Evolutionary conservation across 116 monocot genomes (phyloP).

Genomic region (Cymodocea nodosa): DNA sequence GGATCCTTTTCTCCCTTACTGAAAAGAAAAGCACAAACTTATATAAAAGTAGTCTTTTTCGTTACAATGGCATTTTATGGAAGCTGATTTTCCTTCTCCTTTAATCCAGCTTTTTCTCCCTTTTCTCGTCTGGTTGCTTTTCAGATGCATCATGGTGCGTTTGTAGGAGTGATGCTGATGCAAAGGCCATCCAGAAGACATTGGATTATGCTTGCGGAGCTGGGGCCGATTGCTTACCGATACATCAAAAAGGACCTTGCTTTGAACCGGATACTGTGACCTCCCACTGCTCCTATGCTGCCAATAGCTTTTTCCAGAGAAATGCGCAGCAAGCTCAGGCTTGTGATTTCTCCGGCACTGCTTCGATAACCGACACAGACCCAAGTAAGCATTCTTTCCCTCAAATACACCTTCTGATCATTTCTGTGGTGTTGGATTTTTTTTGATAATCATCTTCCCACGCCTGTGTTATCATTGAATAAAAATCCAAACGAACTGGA

Average conservation of each 20-base stretch:
- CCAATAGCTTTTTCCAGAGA: constrained; percentile 80
- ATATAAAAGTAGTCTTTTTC: too few relatives aligned
- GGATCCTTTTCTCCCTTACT: too few relatives aligned
- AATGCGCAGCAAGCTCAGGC: constrained; percentile 27
- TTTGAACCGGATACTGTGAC: constrained; percentile 47
- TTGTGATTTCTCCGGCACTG: constrained; percentile 53
- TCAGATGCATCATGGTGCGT: constrained; percentile 75
- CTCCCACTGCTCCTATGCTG: constrained; percentile 65
- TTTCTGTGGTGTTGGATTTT: too few relatives aligned
- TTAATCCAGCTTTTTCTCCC: neutral
- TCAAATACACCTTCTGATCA: too few relatives aligned
- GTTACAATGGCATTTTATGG: too few relatives aligned
- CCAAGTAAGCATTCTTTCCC: constrained; percentile 32
- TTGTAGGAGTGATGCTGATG: constrained; percentile 32
- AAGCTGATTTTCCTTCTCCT: too few relatives aligned
- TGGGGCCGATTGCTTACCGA: constrained; percentile 61
- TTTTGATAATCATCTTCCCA: too few relatives aligned
- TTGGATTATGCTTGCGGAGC: constrained; percentile 80
- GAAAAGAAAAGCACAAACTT: too few relatives aligned
- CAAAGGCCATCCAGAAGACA: constrained; percentile 36
- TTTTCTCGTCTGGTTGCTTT: neutral
- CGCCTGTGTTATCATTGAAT: too few relatives aligned
- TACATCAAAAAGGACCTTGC: constrained; percentile 45
- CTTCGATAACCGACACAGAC: constrained; percentile 20
- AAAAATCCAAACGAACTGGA: too few relatives aligned